phyloP scores from a whole-genome alignment of 2,329 filamentous ascomycete species.

The Monosporascus sp. region DNA sequence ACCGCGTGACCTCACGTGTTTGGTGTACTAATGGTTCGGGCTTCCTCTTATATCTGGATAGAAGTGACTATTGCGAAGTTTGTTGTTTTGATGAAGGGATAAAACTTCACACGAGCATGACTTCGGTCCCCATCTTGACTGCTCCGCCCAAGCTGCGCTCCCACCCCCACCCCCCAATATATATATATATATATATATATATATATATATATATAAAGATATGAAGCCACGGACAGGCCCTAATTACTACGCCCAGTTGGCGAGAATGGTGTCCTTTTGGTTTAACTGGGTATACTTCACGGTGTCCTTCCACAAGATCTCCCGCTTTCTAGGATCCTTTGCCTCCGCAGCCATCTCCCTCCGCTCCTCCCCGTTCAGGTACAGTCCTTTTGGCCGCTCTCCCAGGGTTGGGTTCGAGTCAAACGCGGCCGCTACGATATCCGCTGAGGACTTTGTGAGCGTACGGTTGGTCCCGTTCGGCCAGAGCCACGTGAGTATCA shows the following conservation, averaged over 20 bases:
- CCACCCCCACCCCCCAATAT: no score
- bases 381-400: constrained; percentile 5
- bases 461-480: constrained; percentile 7
- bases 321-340: constrained; percentile 6
- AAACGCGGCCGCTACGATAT: constrained; percentile 7
- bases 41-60: no score
- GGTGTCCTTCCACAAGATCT: constrained; percentile 5
- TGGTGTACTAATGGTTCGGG: no score
- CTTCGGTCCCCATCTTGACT: no score
- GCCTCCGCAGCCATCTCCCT: constrained; percentile 5
- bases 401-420: constrained; percentile 5
- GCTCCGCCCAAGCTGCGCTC: no score
- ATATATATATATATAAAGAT: no score
- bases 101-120: no score
- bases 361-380: constrained; percentile 7
- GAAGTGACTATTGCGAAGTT: no score
- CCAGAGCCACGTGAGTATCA: background rate
- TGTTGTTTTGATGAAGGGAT: no score
- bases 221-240: no score
- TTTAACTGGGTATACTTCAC: background rate
- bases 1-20: no score
- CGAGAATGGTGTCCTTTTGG: background rate
- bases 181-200: no score
- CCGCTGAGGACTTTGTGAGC: constrained; percentile 6
- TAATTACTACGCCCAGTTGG: background rate